phyloP scores from a whole-genome alignment of 2,329 filamentous ascomycete genomes.

The Pseudogymnoascus sp. region DNA sequence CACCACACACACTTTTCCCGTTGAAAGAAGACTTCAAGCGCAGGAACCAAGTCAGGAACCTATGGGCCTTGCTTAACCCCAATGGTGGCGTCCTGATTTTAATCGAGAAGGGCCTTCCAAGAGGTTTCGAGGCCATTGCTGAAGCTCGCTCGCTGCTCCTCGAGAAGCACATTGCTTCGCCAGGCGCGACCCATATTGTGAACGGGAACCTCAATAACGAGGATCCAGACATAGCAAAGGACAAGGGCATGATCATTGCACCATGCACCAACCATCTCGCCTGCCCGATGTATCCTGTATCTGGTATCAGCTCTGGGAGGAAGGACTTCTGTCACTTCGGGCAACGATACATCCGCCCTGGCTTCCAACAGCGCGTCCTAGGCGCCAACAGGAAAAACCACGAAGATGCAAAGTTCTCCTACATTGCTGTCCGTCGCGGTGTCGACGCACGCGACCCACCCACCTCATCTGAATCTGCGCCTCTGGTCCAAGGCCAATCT shows the following conservation, averaged over 20 bases:
- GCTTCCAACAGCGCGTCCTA: conserved; percentile 70
- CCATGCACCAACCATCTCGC: conserved; percentile 81
- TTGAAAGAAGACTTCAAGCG: conserved; percentile 68
- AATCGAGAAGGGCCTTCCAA: conserved; percentile 82
- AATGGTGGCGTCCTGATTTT: conserved; percentile 80
- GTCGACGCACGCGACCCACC: conserved; percentile 36
- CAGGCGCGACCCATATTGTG: conserved; percentile 38
- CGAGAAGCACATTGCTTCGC: conserved; percentile 62
- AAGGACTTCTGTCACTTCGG: conserved; percentile 88
- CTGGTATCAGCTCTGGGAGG: conserved; percentile 62
- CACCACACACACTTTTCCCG: conserved; percentile 72
- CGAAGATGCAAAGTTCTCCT: conserved; percentile 87
- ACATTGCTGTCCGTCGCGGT: conserved; percentile 76
- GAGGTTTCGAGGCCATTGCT: conserved; percentile 87
- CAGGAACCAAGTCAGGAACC: conserved; percentile 71
- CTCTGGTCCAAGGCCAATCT: conserved; percentile 41
- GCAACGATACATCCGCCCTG: conserved; percentile 79
- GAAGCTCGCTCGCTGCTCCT: conserved; percentile 74
- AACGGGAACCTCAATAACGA: conserved; percentile 21
- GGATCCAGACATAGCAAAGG: conserved; percentile 35
- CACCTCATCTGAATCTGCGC: conserved; percentile 18
- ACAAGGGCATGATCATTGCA: conserved; percentile 56
- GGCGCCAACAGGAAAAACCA: conserved; percentile 65
- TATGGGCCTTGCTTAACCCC: conserved; percentile 79
- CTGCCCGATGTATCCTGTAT: conserved; percentile 79